Evolutionary conservation across 2,329 filamentous ascomycete genomes (phyloP), one percentile per base, ranked within the genome.

Genomic region (Pseudogymnoascus sp.): DNA sequence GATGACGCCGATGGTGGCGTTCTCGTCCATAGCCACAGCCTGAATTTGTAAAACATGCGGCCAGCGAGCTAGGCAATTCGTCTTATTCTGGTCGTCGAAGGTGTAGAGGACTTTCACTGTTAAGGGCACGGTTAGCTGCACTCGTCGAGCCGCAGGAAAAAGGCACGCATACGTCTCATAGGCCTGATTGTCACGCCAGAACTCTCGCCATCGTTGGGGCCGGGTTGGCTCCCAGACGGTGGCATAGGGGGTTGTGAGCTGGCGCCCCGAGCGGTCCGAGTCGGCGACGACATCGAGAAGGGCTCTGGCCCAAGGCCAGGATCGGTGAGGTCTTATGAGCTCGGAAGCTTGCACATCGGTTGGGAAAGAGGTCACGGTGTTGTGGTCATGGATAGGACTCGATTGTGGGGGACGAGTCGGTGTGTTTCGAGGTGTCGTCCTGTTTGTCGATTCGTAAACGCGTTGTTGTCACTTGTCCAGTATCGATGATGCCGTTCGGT

Each of bases 101-200:
- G 92, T 96, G 77, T 97, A 99, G 65, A 96, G 87, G 60, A 97
- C 89, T 81, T 97, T 97, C 76, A 97, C 93, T 96, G 75, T 67
- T 67, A 44, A 61, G 50, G 19, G 65, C 47, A 35, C 19, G 33
- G 60, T 72, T 65, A 72, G 67, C 64, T 66, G 47, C 61, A 53
- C 10, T 40, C 24, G 21, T 26, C 21, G 40, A n/a, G 19, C 19
- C 6, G 19, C 29, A 59, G 14, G 59, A n/a, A 38, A 60, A 50
- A 19, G 63, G 26, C 63, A 60, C 59, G 78, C 86, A 74, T 84
- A 89, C 86, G 81, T 76, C 86, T 86, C 85, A 90, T 88, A 44
- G 80, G 78, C 71, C 82, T 84, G 74, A 83, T 73, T 72, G 84
- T 82, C 64, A 86, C 76, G 66, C 83, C 85, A 68, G 73, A 71